These are phyloP conservation scores for Coemansia sp. DNA, from an alignment of 192 early-diverging fungal genomes.

Conservation along the genomic window DNA sequence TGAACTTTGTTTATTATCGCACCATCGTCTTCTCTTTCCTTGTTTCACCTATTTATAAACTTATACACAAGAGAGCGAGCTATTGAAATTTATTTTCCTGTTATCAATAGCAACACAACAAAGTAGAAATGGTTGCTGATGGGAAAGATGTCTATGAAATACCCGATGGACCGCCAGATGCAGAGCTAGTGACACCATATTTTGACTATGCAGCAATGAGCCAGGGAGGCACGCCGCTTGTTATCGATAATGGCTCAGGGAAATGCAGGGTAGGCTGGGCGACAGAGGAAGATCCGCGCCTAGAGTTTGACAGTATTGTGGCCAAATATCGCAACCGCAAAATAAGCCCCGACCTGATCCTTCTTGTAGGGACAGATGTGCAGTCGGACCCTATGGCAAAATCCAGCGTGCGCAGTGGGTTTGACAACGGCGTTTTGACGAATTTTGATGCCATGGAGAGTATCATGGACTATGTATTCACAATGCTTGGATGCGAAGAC, in stretches of 20 bases:
- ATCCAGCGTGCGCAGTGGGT: constrained; percentile 48
- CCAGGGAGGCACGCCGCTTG: constrained; percentile 54
- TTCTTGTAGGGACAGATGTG: constrained; percentile 39
- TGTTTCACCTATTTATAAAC: not conserved
- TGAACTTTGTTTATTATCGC: not conserved
- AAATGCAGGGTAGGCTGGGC: constrained; percentile 85
- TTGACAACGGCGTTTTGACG: constrained; percentile 43
- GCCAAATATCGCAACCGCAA: constrained; percentile 64
- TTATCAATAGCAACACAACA: not conserved
- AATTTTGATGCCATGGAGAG: constrained; percentile 65
- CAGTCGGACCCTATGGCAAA: constrained; percentile 44
- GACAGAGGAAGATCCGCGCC: constrained; percentile 53
- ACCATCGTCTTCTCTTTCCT: not conserved
- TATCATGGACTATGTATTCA: constrained; percentile 83
- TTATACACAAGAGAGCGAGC: not conserved
- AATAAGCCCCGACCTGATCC: constrained; percentile 24
- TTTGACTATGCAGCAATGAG: constrained; percentile 58
- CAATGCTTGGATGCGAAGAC: constrained; percentile 71
- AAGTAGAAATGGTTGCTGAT: not conserved
- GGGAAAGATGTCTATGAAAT: constrained; percentile 38
- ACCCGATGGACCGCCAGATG: constrained; percentile 47
- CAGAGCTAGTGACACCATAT: constrained; percentile 36
- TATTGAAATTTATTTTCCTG: not conserved
- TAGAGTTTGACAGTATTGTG: constrained; percentile 74
- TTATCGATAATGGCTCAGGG: constrained; percentile 77